A percentile compares a stretch with the other conserved stretches of the same genome.
Conservation (phyloP, 2,329 filamentous ascomycete species). For the Metarhizium rileyi region DNA sequence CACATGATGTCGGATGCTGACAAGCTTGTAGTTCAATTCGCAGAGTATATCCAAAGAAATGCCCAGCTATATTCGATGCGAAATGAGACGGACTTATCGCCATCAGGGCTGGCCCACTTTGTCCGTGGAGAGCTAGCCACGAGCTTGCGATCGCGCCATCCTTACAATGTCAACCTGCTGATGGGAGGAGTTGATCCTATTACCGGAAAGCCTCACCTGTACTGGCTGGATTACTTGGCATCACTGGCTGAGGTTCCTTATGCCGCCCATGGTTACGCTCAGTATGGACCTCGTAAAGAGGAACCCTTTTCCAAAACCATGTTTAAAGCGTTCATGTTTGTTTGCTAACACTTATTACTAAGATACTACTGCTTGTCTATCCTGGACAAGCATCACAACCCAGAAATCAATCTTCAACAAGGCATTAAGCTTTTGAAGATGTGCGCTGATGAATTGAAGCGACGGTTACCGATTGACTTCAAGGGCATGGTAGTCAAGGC, state of each 20-base stretch:
- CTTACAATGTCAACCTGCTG: conserved; percentile 94
- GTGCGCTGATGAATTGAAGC: conserved; percentile 96
- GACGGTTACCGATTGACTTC: conserved; percentile 95
- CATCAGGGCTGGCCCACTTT: conserved; percentile 82
- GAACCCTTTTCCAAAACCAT: not conserved
- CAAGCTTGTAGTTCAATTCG: conserved; percentile 74
- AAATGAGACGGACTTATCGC: conserved; percentile 86
- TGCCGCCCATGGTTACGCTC: conserved; percentile 94
- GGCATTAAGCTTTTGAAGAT: conserved; percentile 87
- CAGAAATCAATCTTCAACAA: conserved; percentile 79
- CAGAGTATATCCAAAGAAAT: conserved; percentile 98
- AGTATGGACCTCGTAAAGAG: conserved; percentile 46
- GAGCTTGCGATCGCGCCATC: conserved; percentile 81
- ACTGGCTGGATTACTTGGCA: conserved; percentile 97
- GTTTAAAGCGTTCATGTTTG: not conserved
- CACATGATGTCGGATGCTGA: conserved; percentile 12
- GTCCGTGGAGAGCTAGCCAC: conserved; percentile 88
- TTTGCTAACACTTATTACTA: conserved; percentile 5
- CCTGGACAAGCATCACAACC: conserved; percentile 96
- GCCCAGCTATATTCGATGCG: conserved; percentile 98
- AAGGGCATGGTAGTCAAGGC: conserved; percentile 95
- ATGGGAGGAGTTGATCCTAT: conserved; percentile 90
- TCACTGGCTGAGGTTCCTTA: conserved; percentile 83
- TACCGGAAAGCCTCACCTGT: conserved; percentile 80
- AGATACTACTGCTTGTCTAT: conserved; percentile 97